Base-by-base conservation (phyloP, 805 yeast species). In the Ogataea nakhonphanomensis region DNA sequence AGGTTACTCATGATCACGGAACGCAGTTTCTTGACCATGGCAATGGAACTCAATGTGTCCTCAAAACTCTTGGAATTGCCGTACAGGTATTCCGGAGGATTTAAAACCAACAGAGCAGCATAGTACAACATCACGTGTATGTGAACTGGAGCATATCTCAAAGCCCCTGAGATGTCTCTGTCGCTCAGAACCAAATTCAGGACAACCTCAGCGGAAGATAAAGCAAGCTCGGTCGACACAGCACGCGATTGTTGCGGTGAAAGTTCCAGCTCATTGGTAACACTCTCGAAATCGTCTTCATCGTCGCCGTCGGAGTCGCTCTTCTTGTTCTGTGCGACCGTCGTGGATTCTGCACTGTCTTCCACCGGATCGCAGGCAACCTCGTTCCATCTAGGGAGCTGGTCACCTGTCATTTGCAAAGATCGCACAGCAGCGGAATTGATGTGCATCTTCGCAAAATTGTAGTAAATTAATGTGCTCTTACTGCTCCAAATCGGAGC, bases 401-500 rank as follows among this genome's bases (percentile, higher is more conserved):
- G 42, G 7, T 47, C 30, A 6, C 58, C 62, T 30, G 52, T 61
- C 41, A 64, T 66, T 25, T 63, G 72, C 11, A 73, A 57, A 27
- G 64, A 65, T 25, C 78, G 55, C 6, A 75, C 74, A 3, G 75
- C 73, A 4, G 65, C 50, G 7, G 66, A 78, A 54, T 81, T 81
- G 24, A 81, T 76, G 55, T 81, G 83, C 84, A 81, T 78, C 52
- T 80, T 78, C 25, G 89, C 89, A 66, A 81, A 81, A 53, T 81
- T 81, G 53, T 81, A 81, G 54, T 81, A 82, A 30, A 81, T 75
- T 43, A 81, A 64, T 0, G 87, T 80, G 1, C 84, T 78, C 51
- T 81, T 81, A 1, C 84, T 73, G 8, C 84, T 76, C 89, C 89
- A 81, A 0, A 70, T 61, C 27, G 79, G 75, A 22, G 61, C 62